Base-by-base conservation (phyloP, 495 filamentous ascomycete species). In the Lasiosphaeriaceae sp. region DNA sequence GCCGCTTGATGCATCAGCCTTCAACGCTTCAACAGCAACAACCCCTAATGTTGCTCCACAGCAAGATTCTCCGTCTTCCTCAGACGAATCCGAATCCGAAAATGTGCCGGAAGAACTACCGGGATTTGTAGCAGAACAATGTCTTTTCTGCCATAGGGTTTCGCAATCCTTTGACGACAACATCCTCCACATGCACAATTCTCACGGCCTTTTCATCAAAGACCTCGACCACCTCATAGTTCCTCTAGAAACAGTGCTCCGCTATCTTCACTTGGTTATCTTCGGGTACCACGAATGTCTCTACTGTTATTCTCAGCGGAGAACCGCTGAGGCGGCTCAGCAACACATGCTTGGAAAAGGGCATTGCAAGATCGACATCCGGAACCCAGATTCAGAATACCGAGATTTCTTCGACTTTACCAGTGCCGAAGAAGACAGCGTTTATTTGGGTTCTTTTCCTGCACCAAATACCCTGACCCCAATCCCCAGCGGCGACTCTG, bases 241-340 rank as follows among this genome's bases (percentile, higher is more conserved):
- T 24, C 63, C 70, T 44, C 59, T 70, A 31, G 64, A 70, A 53
- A 63, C 69, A 19, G 56, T 73, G 19, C 48, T 74, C 46, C 50
- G 58, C 50, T 68, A 72, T 54, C 56, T 72, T 4, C 69, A 71
- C 57, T 64, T 73, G n/a, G 49, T 74, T 31, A 67, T 74, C 20
- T 71, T 67, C 23, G 67, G 60, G 50, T 72, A 70, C 51, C 64
- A 54, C 23, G 72, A 74, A 61, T 74, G 72, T 46, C 64, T 74
- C 55, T 63, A 66, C 29, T 73, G 72, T 41, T 61, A 66, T 16
- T 70, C 59, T 43, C 51, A 64, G 41, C 58, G 66, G 47, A 34
- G 56, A 2, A 68, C 66, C 9, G 60, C 67, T 9, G 61, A 72
- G 56, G 71, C 65, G 20, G 62, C 69, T 19, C 71, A 72, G 54